phyloP scores from a whole-genome alignment of 306 rosid genomes.

The Carpinus viminea region DNA sequence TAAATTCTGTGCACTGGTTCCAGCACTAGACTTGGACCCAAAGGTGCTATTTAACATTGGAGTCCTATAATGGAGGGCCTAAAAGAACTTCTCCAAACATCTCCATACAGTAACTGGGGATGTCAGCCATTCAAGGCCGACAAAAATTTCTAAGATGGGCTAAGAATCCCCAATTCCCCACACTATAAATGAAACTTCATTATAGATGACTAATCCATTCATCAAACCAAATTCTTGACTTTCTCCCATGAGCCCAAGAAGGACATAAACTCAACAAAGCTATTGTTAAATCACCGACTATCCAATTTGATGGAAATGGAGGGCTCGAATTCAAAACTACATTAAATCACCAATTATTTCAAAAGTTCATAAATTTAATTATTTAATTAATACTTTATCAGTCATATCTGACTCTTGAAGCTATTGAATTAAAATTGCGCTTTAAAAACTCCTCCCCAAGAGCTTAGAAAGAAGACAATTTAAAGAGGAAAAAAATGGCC shows the following conservation, averaged over 20 bases:
- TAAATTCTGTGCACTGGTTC: background rate
- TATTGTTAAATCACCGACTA: no score
- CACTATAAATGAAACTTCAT: background rate
- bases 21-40: background rate
- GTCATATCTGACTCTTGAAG: background rate
- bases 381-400: no score
- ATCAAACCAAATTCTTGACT: background rate
- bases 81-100: background rate
- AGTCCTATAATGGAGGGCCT: background rate
- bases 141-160: background rate
- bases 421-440: no score
- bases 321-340: no score
- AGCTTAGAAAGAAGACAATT: no score
- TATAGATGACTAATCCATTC: background rate
- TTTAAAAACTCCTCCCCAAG: no score
- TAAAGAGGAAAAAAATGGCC: no score
- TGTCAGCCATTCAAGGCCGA: background rate
- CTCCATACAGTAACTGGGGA: background rate
- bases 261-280: background rate
- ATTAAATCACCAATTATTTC: no score
- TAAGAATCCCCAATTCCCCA: background rate
- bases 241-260: background rate
- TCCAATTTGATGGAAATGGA: no score
- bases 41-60: background rate
- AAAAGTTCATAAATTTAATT: no score